Evolutionary conservation across 371 early-diverging fungal species (phyloP).

Genomic region (Syncephalastrum contaminatum): DNA sequence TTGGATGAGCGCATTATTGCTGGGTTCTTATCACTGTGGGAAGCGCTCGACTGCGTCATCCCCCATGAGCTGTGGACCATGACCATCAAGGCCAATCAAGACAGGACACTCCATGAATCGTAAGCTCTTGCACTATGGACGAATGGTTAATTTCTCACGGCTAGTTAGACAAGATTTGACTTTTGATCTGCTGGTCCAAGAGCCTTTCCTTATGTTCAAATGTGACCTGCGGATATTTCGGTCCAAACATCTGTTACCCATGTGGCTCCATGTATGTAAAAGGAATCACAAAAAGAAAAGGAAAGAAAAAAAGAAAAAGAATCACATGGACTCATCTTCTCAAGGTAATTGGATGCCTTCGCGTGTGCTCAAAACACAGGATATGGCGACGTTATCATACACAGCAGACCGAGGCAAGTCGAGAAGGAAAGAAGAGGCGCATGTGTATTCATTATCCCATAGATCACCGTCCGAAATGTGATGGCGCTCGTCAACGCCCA

Average conservation of each 20-base stretch:
- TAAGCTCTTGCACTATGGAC: neutral
- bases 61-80: constrained; percentile 43
- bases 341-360: constrained; percentile 32
- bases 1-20: constrained; percentile 23
- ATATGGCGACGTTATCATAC: constrained; percentile 46
- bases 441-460: neutral
- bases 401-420: constrained; percentile 19
- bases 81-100: constrained; percentile 23
- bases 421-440: neutral
- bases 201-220: constrained; percentile 52
- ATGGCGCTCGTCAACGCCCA: constrained; percentile 53
- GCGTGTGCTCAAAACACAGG: constrained; percentile 42
- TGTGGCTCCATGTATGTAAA: constrained; percentile 53
- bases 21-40: constrained; percentile 40
- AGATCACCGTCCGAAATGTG: constrained; percentile 50
- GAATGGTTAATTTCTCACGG: neutral
- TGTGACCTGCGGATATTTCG: constrained; percentile 52
- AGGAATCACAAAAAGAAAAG: constrained; percentile 16
- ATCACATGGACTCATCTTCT: neutral
- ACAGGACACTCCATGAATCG: neutral
- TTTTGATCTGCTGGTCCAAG: constrained; percentile 43
- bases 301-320: neutral
- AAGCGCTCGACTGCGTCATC: constrained; percentile 34
- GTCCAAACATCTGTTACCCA: constrained; percentile 40
- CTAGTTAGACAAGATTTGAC: constrained; percentile 21